Evolutionary conservation across 139 green algal species (phyloP).

Genomic region (Chlamydomonas schloesseri): DNA sequence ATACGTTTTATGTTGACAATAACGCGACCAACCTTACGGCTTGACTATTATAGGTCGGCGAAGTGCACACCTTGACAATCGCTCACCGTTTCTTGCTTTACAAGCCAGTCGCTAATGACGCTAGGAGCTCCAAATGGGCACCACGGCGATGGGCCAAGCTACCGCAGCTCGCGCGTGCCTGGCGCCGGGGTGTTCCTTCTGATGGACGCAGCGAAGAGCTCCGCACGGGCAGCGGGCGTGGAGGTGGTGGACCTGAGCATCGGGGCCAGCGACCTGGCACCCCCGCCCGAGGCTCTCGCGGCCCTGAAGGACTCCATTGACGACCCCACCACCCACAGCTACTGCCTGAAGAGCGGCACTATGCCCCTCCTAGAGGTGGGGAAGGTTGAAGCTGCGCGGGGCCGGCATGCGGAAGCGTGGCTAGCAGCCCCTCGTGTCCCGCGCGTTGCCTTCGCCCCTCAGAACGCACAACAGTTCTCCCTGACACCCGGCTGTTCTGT

Average conservation of each 20-base stretch:
- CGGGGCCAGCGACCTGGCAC: conserved; percentile 48
- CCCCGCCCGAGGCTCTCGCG: conserved; percentile 54
- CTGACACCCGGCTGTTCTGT: too few species aligned
- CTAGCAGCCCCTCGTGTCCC: neutral
- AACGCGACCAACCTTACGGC: too few species aligned
- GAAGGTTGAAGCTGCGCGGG: neutral
- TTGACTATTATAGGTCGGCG: too few species aligned
- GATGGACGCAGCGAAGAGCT: conserved; percentile 47
- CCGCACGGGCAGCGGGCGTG: neutral
- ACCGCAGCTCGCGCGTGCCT: conserved; percentile 14
- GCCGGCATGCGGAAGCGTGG: conserved; percentile 20
- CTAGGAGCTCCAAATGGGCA: too few species aligned
- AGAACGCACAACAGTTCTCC: too few species aligned
- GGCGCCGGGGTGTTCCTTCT: conserved; percentile 47
- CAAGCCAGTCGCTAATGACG: too few species aligned
- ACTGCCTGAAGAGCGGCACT: conserved; percentile 66
- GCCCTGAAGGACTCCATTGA: conserved; percentile 41
- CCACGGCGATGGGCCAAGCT: too few species aligned
- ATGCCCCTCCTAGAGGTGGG: conserved; percentile 53
- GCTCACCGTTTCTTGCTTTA: too few species aligned
- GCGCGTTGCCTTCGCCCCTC: too few species aligned
- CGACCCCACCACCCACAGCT: conserved; percentile 59
- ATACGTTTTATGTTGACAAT: too few species aligned
- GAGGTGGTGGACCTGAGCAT: conserved; percentile 57
- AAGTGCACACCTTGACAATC: too few species aligned